Percentiles rank a stretch among this genome's conserved stretches.
These are phyloP conservation scores for Rosa chinensis DNA, from an alignment of 306 rosid species.

Conservation along the genomic window DNA sequence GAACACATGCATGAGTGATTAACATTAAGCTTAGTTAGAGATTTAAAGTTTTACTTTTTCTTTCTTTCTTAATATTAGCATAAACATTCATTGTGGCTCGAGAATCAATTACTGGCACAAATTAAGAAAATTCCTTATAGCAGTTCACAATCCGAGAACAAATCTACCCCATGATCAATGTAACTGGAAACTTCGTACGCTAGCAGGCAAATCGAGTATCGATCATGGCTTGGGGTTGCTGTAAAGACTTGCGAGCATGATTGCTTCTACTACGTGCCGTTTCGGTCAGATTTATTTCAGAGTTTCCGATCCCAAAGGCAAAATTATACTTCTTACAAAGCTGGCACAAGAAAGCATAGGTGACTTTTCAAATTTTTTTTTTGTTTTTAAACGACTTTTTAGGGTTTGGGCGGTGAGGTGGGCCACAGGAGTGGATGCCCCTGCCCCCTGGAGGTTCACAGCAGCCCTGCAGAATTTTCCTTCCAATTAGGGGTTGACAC, in stretches of 20 bases:
- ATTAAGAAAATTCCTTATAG: not conserved
- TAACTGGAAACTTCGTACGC: slow-evolving; percentile 24
- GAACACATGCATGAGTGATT: not conserved
- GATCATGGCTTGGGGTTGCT: slow-evolving; percentile 4
- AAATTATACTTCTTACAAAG: not conserved
- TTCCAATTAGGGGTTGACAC: not conserved
- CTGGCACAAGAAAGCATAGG: not conserved
- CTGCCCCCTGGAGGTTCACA: not conserved
- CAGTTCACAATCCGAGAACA: not conserved
- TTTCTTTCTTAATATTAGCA: not conserved
- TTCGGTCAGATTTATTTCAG: not conserved
- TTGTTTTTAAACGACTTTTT: not conserved
- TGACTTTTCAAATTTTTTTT: not conserved
- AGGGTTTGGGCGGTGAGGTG: slow-evolving; percentile 35
- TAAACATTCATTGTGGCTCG: slow-evolving; percentile 2
- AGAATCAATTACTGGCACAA: not conserved
- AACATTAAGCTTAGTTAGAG: not conserved
- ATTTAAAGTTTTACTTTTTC: not conserved
- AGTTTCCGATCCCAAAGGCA: not conserved
- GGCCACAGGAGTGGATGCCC: slow-evolving; percentile 26
- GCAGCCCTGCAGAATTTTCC: not conserved
- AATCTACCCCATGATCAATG: not conserved
- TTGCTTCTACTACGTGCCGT: slow-evolving; percentile 23
- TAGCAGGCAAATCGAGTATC: slow-evolving; percentile 16
- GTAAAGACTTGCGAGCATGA: slow-evolving; percentile 4